Conservation (phyloP, 108 stramenopile species). For the Epipyxis sp. region DNA sequence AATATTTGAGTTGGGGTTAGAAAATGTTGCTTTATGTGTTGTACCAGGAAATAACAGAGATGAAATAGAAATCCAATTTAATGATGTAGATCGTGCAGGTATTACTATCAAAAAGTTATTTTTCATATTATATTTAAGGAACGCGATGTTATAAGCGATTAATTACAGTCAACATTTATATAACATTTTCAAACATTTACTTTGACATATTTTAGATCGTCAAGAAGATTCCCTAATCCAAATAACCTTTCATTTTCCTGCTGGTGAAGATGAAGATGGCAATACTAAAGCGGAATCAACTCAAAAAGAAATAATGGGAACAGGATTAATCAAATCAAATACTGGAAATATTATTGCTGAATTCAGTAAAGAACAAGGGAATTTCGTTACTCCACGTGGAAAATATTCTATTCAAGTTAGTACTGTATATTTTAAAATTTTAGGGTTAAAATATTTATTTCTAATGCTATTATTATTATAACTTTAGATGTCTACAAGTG, state of each 20-base stretch:
- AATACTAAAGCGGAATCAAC: slow-evolving; percentile 47
- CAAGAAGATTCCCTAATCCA: slow-evolving; percentile 61
- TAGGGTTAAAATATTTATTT: slow-evolving; percentile 41
- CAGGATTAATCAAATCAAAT: slow-evolving; percentile 77
- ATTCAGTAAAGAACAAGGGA: slow-evolving; percentile 82
- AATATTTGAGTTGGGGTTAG: slow-evolving; percentile 45
- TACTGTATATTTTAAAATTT: slow-evolving; percentile 73
- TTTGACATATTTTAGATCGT: not conserved
- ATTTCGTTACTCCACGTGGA: slow-evolving; percentile 93
- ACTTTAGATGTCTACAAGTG: not conserved
- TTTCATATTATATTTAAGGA: slow-evolving; percentile 8
- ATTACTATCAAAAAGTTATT: not conserved
- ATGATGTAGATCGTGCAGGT: slow-evolving; percentile 44
- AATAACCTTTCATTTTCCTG: slow-evolving; percentile 85
- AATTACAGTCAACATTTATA: slow-evolving; percentile 37
- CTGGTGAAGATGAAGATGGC: slow-evolving; percentile 64
- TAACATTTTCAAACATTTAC: slow-evolving; percentile 22
- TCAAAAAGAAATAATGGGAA: slow-evolving; percentile 62
- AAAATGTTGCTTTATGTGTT: slow-evolving; percentile 53
- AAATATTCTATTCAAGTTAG: slow-evolving; percentile 91
- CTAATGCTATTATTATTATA: not conserved
- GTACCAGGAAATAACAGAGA: slow-evolving; percentile 55
- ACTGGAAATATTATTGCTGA: slow-evolving; percentile 82
- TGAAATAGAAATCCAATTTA: slow-evolving; percentile 60
- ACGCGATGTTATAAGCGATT: slow-evolving; percentile 26